Conservation (phyloP, 2,329 filamentous ascomycete species). For the Colletotrichum lupini region DNA sequence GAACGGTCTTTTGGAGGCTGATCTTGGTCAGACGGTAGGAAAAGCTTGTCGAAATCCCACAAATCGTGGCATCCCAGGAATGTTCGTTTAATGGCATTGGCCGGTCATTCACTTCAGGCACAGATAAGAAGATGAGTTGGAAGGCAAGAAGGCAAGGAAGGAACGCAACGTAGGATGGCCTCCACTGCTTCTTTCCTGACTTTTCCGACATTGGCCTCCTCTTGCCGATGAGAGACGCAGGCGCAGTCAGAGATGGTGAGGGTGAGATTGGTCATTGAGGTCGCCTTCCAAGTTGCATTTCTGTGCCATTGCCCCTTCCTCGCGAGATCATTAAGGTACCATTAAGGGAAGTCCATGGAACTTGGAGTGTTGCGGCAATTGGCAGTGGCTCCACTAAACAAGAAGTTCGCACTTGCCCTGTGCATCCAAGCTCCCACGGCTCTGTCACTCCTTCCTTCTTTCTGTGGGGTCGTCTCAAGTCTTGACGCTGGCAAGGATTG, state of each 20-base stretch:
- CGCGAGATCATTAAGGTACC: conserved; percentile 1
- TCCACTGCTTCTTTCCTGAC: not conserved
- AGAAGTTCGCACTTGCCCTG: conserved; percentile 30
- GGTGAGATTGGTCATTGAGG: not conserved
- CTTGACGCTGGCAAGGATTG: conserved; percentile 26
- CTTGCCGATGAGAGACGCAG: not conserved
- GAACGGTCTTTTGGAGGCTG: conserved; percentile 27
- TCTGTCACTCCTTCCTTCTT: not conserved
- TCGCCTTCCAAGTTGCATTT: not conserved
- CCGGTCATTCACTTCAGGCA: not conserved
- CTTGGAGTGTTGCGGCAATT: not conserved
- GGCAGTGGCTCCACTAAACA: conserved; percentile 28
- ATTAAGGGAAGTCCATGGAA: not conserved
- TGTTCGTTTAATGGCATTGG: not conserved
- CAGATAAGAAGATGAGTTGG: not conserved
- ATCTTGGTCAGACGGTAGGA: conserved; percentile 30
- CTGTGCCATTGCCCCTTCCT: not conserved
- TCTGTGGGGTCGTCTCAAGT: conserved; percentile 27
- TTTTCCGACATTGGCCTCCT: not conserved
- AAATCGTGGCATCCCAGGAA: not conserved
- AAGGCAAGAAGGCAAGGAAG: not conserved
- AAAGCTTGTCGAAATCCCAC: conserved; percentile 19
- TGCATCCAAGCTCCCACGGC: conserved; percentile 1
- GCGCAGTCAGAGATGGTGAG: not conserved
- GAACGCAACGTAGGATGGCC: not conserved